Evolutionary conservation across 208 protist species (phyloP).

Genomic region (Crithidia bombi): DNA sequence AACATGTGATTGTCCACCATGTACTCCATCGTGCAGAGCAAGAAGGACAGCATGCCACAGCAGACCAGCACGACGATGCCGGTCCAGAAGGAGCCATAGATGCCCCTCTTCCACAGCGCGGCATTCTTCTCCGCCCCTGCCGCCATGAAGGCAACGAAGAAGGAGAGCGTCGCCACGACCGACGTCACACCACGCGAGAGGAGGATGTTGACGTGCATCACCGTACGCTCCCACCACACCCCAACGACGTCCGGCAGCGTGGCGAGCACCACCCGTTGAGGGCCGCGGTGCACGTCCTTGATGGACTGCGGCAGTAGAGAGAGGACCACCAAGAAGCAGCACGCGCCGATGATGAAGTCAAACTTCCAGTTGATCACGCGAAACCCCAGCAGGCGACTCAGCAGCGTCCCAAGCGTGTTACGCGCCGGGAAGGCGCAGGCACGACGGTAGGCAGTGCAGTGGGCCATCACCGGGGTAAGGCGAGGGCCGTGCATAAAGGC

Average conservation of each 20-base stretch:
- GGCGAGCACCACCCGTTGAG: constrained; percentile 1
- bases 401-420: constrained; percentile 57
- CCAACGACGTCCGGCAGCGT: constrained; percentile 31
- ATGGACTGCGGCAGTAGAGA: constrained; percentile 67
- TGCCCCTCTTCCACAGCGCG: constrained; percentile 39
- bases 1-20: constrained; percentile 62
- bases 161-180: constrained; percentile 41
- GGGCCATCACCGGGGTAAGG: constrained; percentile 42
- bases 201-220: constrained; percentile 37
- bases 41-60: constrained; percentile 49
- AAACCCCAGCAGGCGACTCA: constrained; percentile 69
- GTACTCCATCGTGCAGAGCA: constrained; percentile 64
- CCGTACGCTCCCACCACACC: constrained; percentile 31
- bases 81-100: constrained; percentile 64
- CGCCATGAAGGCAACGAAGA: constrained; percentile 55
- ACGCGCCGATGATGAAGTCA: constrained; percentile 70
- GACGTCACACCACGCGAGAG: constrained; percentile 57
- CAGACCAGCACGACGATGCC: constrained; percentile 51
- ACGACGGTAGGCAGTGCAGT: constrained; percentile 60
- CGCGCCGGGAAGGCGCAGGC: constrained; percentile 54
- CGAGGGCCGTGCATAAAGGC: constrained; percentile 81
- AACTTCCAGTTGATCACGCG: constrained; percentile 89
- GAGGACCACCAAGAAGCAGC: constrained; percentile 68
- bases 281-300: constrained; percentile 11
- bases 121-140: constrained; percentile 47